Evolutionary conservation across 495 filamentous ascomycete species (phyloP), one percentile per base, ranked within the genome.

Genomic region (Tirmania nivea): DNA sequence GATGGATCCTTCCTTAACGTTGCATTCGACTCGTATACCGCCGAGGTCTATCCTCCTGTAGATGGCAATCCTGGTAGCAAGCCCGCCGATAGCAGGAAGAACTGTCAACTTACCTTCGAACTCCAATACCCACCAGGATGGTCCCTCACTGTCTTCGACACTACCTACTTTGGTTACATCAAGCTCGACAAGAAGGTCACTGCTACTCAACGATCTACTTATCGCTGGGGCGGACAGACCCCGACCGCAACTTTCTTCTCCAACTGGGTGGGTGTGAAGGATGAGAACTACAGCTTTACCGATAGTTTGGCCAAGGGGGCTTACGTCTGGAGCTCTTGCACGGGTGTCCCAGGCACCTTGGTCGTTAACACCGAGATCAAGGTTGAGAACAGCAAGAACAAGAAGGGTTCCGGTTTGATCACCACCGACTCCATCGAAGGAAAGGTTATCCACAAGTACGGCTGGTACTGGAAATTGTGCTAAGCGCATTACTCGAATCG

Each of bases 51-150:
- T 49, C 54, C 60, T 21, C 63, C 59, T 54, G 62, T 69, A 52
- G n/a, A 61, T 17, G n/a, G n/a, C n/a, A n/a, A n/a, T n/a, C 25
- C 25, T 31, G 25, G 25, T 31, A 31, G 25, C 25, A 31, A 31
- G 7, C 51, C 67, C 17, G 65, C 65, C 34, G 63, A 69, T 51
- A 58, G 62, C 55, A 69, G 71, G 58, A 68, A 69, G 64, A 73
- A 75, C 65, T 75, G 72, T 66, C 69, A 73, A 57, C 62, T 75
- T 50, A 71, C 70, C 62, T 59, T 74, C 54, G 66, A 72, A 60
- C 59, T 75, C 53, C 56, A 64, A 48, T 75, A 74, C 59, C 73
- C 73, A 20, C 60, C 61, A 19, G 73, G 72, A 50, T 75, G 70
- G 65, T 70, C 73, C 61, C 74, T 72, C 64, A 71, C 68, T 45